Percentiles rank a stretch among this genome's conserved stretches.
phyloP scores from a whole-genome alignment of 768 basidiomycete genomes.

The Leucocoprinus sp. region DNA sequence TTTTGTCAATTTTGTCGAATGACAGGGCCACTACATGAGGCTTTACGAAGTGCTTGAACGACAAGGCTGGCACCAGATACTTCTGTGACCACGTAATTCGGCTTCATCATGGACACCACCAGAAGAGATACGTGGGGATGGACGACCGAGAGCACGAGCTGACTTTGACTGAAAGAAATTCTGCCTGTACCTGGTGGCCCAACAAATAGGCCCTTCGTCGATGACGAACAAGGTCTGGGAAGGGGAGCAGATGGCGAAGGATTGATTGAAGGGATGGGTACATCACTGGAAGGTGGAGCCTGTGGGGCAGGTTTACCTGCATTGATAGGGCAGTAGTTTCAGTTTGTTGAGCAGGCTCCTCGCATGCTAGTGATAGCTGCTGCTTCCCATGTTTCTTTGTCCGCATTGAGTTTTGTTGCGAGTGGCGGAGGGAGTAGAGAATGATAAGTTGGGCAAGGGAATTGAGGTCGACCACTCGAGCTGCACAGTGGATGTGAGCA shows the following conservation, averaged over 20 bases:
- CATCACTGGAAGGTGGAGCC: no score
- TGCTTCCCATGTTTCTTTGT: no score
- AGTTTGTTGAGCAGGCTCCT: no score
- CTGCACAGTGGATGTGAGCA: no score
- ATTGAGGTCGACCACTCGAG: no score
- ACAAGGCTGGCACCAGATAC: slow-evolving; percentile 79
- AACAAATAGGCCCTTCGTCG: slow-evolving; percentile 38
- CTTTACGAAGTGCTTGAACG: slow-evolving; percentile 80
- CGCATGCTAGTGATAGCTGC: no score
- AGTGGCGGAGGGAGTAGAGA: no score
- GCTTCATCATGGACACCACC: slow-evolving; percentile 94
- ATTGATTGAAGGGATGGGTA: neutral
- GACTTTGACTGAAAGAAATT: slow-evolving; percentile 86
- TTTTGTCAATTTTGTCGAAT: slow-evolving; percentile 91
- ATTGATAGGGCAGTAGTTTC: no score
- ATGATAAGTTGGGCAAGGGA: no score
- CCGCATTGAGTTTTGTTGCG: no score
- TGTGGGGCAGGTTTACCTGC: no score
- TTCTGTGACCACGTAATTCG: slow-evolving; percentile 40
- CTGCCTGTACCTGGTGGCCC: slow-evolving; percentile 91
- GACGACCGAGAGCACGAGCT: slow-evolving; percentile 72
- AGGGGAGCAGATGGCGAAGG: neutral
- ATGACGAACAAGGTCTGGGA: slow-evolving; percentile 41
- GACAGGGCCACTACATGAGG: slow-evolving; percentile 75
- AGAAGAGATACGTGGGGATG: slow-evolving; percentile 87